These are phyloP conservation scores for Lophiostoma macrostomum DNA, from an alignment of 495 filamentous ascomycete species.

Conservation along the genomic window DNA sequence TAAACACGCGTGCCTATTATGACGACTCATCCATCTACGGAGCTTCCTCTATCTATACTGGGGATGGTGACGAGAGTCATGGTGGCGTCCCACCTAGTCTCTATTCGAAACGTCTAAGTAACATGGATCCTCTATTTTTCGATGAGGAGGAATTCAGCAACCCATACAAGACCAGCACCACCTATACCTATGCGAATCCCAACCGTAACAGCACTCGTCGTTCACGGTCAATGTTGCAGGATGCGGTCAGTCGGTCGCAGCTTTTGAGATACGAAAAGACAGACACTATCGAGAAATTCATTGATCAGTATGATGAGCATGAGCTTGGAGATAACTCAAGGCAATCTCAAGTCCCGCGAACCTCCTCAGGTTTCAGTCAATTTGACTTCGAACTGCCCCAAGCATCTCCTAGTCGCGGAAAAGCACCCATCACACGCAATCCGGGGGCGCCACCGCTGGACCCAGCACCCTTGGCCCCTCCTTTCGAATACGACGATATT, in stretches of 20 bases:
- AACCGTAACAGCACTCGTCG: constrained; percentile 7
- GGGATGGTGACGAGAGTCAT: constrained; percentile 12
- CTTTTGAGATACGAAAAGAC: constrained; percentile 12
- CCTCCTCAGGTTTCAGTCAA: constrained; percentile 23
- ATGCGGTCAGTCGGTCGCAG: constrained; percentile 10
- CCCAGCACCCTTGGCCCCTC: constrained; percentile 19
- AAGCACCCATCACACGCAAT: not conserved
- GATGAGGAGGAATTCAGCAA: constrained; percentile 2
- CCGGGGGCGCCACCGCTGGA: constrained; percentile 16
- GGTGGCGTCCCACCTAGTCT: constrained; percentile 13
- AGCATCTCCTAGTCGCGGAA: not conserved
- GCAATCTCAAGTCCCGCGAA: not conserved
- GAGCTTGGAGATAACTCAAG: constrained; percentile 2
- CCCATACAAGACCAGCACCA: constrained; percentile 1
- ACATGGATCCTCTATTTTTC: not conserved
- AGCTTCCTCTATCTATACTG: constrained; percentile 19
- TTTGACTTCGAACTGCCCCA: constrained; percentile 25
- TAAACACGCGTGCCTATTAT: constrained; percentile 5
- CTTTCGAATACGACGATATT: constrained; percentile 17
- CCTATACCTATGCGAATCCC: constrained; percentile 5
- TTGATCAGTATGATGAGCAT: constrained; percentile 19
- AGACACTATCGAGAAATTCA: constrained; percentile 32
- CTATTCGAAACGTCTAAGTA: constrained; percentile 8
- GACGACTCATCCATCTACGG: constrained; percentile 27
- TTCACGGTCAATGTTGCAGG: constrained; percentile 8